phyloP scores from a whole-genome alignment of 495 filamentous ascomycete genomes.

The Annulohypoxylon bovei region DNA sequence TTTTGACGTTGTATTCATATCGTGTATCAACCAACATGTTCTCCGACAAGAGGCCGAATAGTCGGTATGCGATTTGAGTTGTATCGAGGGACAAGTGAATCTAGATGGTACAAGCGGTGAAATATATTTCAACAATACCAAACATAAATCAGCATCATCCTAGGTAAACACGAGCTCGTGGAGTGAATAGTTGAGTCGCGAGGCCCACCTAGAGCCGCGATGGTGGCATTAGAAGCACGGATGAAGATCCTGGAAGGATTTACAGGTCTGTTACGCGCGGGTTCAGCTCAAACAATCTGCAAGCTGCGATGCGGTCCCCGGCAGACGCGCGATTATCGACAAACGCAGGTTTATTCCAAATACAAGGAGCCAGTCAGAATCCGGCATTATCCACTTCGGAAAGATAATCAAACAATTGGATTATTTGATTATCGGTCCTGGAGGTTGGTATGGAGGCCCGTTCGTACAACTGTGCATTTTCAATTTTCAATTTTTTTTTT shows the following conservation, averaged over 20 bases:
- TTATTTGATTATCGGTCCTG: not conserved
- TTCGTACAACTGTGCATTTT: too few species aligned
- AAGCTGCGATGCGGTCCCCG: slow-evolving; percentile 12
- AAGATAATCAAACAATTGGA: slow-evolving; percentile 23
- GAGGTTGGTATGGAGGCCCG: too few species aligned
- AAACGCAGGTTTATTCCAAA: slow-evolving; percentile 36
- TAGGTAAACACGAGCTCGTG: not conserved
- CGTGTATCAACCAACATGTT: not conserved
- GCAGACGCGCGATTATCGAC: slow-evolving; percentile 13
- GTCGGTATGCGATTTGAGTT: not conserved
- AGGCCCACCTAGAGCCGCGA: not conserved
- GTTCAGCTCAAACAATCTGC: slow-evolving; percentile 5
- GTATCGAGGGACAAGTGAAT: not conserved
- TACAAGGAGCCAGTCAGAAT: slow-evolving; percentile 38
- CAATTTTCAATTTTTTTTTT: too few species aligned
- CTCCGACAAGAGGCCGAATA: slow-evolving; percentile 17
- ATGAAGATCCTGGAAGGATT: slow-evolving; percentile 17
- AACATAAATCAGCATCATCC: not conserved
- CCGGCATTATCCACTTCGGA: slow-evolving; percentile 24
- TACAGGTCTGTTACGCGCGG: slow-evolving; percentile 8
- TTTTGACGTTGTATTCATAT: slow-evolving; percentile 4
- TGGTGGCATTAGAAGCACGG: not conserved
- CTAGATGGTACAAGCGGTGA: not conserved
- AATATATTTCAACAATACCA: not conserved
- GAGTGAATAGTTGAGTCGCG: not conserved